These are phyloP conservation scores for Vinca major DNA, from an alignment of 305 asterid genomes.

Conservation along the genomic window DNA sequence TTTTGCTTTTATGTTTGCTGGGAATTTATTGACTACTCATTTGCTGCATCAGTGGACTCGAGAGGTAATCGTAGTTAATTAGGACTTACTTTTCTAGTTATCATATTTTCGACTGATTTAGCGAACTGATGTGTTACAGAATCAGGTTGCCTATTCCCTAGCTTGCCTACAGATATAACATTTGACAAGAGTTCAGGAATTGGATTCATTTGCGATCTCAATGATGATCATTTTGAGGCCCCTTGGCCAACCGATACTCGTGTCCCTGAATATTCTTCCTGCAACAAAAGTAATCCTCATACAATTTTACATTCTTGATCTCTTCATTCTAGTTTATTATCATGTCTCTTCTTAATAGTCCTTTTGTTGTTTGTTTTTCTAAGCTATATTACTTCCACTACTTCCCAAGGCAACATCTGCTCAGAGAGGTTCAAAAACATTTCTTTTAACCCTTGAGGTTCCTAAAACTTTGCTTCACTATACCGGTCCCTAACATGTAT, in stretches of 20 bases:
- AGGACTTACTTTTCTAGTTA: too few relatives aligned
- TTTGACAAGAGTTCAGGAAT: slow-evolving; percentile 26
- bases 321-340: too few relatives aligned
- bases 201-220: slow-evolving; percentile 31
- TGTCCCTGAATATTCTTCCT: slow-evolving; percentile 15
- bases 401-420: slow-evolving; percentile 26
- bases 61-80: slow-evolving; percentile 18
- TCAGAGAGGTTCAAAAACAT: slow-evolving; percentile 6
- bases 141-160: slow-evolving; percentile 32
- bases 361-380: slow-evolving; percentile 1
- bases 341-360: too few relatives aligned
- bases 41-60: slow-evolving; percentile 16
- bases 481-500: background rate
- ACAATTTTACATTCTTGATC: background rate
- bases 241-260: slow-evolving; percentile 24
- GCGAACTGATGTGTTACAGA: slow-evolving; percentile 11
- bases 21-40: slow-evolving; percentile 9
- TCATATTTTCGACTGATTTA: background rate
- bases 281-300: slow-evolving; percentile 22
- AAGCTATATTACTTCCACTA: slow-evolving; percentile 17
- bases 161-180: slow-evolving; percentile 23
- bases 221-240: slow-evolving; percentile 22
- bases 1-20: slow-evolving; percentile 1
- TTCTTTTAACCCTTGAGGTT: too few relatives aligned
- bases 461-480: background rate